Base-by-base conservation (phyloP, 768 basidiomycete genomes). In the Thelephora aurantiotincta region DNA sequence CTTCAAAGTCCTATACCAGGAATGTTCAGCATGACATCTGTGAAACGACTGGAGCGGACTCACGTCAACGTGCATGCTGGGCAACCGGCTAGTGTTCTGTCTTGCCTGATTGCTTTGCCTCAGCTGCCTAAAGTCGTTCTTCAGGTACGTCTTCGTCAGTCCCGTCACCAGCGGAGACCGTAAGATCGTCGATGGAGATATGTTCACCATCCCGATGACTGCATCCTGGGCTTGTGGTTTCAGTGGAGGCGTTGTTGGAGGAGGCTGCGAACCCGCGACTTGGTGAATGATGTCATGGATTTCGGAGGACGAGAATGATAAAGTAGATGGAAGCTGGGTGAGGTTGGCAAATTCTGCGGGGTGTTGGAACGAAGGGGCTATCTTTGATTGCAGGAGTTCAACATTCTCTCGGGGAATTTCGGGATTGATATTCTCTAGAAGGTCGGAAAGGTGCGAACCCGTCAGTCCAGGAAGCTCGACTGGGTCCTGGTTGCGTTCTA, bases 71-170 rank as follows among this genome's bases (percentile, higher is more conserved):
- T 91, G 88, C 68, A 78, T 80, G 62, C 88, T 90, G 9, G 88
- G 88, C 41, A 90, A 68, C 56, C 88, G 70, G 63, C 87, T 90
- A 48, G 86, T 90, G 57, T 90, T 91, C 60, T 86, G 74, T 55
- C 83, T 74, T 52, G 80, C 74, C 9, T 76, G 73, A 30, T 83
- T 73, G 36, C 68, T 65, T 60, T 80, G 78, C 44, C 87, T 68
- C 53, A 87, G 66, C 57, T 83, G 75, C 46, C 88, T 71, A 55
- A 91, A 91, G 60, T 90, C 87, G 54, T 91, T 88, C 58, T 75
- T 82, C 18, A 59, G 61, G 53, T 91, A 91, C 51, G 74, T 88
- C 65, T 89, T 91, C 11, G 88, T 89, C 22, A 91, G 69, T 14
- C 82, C 83, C 0, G 82, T 82, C 19, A 78, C 75, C 0, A 78